Evolutionary conservation across 1,284 basidiomycete genomes (phyloP).

Genomic region (Trametes hirsuta): DNA sequence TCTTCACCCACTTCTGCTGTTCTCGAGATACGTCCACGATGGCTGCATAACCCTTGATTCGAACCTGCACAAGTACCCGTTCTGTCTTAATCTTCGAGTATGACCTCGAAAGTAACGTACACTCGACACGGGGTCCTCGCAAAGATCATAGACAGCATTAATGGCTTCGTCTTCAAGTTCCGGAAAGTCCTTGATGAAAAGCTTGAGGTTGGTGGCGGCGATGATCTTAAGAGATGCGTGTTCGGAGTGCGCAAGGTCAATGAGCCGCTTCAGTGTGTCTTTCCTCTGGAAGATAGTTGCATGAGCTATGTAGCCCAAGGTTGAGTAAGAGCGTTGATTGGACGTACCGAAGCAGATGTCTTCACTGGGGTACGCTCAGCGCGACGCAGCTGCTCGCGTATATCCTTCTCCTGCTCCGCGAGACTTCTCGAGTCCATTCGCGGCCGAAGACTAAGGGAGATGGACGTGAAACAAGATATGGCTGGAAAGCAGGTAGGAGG

Average conservation of each 20-base stretch:
- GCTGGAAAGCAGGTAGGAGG: neutral
- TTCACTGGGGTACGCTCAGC: constrained; percentile 35
- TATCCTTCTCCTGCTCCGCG: constrained; percentile 36
- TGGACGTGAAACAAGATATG: neutral
- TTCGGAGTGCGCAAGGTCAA: constrained; percentile 41
- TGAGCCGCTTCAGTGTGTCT: constrained; percentile 40
- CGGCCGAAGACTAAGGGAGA: neutral
- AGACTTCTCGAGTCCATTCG: constrained; percentile 29
- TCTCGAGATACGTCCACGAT: constrained; percentile 64
- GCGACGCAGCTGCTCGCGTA: constrained; percentile 34
- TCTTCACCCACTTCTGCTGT: constrained; percentile 61
- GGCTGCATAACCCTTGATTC: constrained; percentile 66
- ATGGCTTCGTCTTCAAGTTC: constrained; percentile 74
- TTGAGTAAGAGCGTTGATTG: neutral
- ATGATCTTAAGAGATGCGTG: constrained; percentile 50
- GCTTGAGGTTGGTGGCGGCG: constrained; percentile 59
- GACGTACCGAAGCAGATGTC: constrained; percentile 31
- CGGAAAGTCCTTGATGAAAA: constrained; percentile 65
- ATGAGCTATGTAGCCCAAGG: neutral
- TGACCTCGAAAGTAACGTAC: constrained; percentile 37
- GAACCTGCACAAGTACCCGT: constrained; percentile 50
- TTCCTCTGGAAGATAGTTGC: constrained; percentile 31
- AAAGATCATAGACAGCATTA: constrained; percentile 74
- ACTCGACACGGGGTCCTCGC: constrained; percentile 64
- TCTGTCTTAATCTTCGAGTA: neutral